Conservation (phyloP, 306 rosid genomes). For the Cucurbita maxima region DNA sequence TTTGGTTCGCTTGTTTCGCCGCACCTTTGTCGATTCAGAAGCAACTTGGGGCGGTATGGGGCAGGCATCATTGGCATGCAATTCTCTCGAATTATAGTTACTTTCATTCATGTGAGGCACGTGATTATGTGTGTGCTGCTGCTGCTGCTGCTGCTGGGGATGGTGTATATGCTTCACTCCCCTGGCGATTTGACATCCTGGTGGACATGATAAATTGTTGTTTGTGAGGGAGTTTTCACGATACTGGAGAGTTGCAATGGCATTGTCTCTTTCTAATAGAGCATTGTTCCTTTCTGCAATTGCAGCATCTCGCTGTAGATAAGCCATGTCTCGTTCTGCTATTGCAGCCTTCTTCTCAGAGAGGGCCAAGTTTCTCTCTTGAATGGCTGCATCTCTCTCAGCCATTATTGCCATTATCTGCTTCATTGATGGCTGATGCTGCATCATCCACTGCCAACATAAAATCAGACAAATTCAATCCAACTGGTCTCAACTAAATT, state of each 20-base stretch:
- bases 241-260: conserved; percentile 73
- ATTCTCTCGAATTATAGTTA: conserved; percentile 46
- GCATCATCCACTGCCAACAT: conserved; percentile 83
- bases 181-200: conserved; percentile 95
- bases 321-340: conserved; percentile 88
- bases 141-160: conserved; percentile 40
- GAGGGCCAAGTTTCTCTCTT: conserved; percentile 78
- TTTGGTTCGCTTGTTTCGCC: conserved; percentile 58
- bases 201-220: conserved; percentile 61
- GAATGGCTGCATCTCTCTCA: conserved; percentile 86
- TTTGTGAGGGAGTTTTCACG: conserved; percentile 46
- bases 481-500: background rate
- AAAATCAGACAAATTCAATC: background rate
- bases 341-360: conserved; percentile 85
- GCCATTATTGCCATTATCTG: conserved; percentile 90
- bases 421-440: conserved; percentile 90
- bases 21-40: conserved; percentile 37
- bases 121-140: conserved; percentile 31
- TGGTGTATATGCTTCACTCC: conserved; percentile 95
- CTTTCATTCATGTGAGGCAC: conserved; percentile 47
- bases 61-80: conserved; percentile 44
- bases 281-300: conserved; percentile 79
- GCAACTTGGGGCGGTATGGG: conserved; percentile 30
- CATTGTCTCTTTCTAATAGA: conserved; percentile 68
- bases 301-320: conserved; percentile 78